phyloP scores from a whole-genome alignment of 2,329 filamentous ascomycete genomes.

The Trichoderma cornu-damae region DNA sequence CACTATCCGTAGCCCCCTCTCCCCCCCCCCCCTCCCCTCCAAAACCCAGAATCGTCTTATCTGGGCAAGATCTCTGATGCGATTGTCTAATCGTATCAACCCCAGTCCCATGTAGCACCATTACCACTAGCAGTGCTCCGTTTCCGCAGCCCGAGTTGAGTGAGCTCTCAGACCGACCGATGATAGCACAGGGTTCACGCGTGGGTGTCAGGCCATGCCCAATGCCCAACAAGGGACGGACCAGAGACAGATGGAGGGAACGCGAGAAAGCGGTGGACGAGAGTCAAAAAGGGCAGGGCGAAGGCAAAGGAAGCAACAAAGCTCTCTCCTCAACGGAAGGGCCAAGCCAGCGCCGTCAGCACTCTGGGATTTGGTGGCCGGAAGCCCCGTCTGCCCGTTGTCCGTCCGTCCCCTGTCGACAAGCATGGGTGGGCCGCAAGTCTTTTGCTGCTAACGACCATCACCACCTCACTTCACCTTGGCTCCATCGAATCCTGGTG shows the following conservation, averaged over 20 bases:
- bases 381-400: conserved; percentile 21
- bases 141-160: conserved; percentile 1
- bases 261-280: conserved; percentile 17
- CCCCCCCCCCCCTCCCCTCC: conserved; percentile 9
- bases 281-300: conserved; percentile 1
- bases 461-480: conserved; percentile 16
- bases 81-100: conserved; percentile 17
- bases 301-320: conserved; percentile 3
- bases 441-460: conserved; percentile 13
- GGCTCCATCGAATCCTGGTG: conserved; percentile 28
- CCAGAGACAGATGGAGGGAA: conserved; percentile 1
- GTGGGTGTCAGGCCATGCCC: conserved; percentile 5
- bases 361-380: conserved; percentile 18
- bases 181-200: conserved; percentile 3
- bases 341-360: conserved; percentile 20
- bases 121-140: neutral
- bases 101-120: conserved; percentile 11
- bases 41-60: conserved; percentile 16
- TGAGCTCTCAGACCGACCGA: conserved; percentile 8
- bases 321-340: conserved; percentile 14
- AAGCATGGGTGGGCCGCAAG: conserved; percentile 5
- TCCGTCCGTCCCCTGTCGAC: conserved; percentile 19
- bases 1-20: conserved; percentile 8
- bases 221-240: neutral
- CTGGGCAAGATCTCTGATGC: conserved; percentile 18